Percentiles rank a stretch among this genome's conserved stretches.
phyloP scores from a whole-genome alignment of 83 land plant species.

The Larix sibirica region DNA sequence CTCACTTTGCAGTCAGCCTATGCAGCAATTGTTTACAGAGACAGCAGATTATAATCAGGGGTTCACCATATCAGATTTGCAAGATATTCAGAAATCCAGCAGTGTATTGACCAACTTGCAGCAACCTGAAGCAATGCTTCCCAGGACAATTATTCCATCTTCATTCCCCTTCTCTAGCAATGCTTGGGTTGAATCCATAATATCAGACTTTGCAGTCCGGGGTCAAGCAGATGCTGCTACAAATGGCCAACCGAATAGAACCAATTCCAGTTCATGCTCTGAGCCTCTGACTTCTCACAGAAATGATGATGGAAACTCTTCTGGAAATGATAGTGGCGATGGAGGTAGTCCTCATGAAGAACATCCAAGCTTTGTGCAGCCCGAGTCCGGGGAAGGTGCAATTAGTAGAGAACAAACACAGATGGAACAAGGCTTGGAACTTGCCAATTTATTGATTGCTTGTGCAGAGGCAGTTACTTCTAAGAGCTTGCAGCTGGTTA shows the following conservation, averaged over 20 bases:
- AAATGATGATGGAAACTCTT: slow-evolving; percentile 11
- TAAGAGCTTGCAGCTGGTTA: slow-evolving; percentile 22
- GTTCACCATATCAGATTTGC: slow-evolving; percentile 15
- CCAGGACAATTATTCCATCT: slow-evolving; percentile 14
- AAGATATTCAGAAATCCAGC: slow-evolving; percentile 12
- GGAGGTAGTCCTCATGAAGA: background rate
- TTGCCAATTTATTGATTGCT: slow-evolving; percentile 34
- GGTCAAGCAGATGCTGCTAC: slow-evolving; percentile 19
- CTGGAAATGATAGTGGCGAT: slow-evolving; percentile 15
- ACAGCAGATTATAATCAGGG: background rate
- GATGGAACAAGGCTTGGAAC: slow-evolving; percentile 23
- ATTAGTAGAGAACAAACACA: slow-evolving; percentile 10
- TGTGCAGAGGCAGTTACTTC: slow-evolving; percentile 35
- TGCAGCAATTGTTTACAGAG: background rate
- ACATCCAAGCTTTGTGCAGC: background rate
- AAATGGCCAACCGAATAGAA: slow-evolving; percentile 1
- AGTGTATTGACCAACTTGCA: slow-evolving; percentile 11
- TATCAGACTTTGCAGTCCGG: slow-evolving; percentile 12
- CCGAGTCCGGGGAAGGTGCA: background rate
- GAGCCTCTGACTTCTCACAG: slow-evolving; percentile 2
- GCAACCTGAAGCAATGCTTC: slow-evolving; percentile 13
- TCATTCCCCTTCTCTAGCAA: slow-evolving; percentile 11
- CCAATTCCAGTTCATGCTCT: slow-evolving; percentile 21
- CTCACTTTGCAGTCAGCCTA: slow-evolving; percentile 8
- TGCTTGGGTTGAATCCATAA: slow-evolving; percentile 21